A percentile compares a stretch with the other conserved stretches of the same genome.
Evolutionary conservation across 176 grass and related monocot genomes (phyloP).

Genomic region (Aegilops bicornis): DNA sequence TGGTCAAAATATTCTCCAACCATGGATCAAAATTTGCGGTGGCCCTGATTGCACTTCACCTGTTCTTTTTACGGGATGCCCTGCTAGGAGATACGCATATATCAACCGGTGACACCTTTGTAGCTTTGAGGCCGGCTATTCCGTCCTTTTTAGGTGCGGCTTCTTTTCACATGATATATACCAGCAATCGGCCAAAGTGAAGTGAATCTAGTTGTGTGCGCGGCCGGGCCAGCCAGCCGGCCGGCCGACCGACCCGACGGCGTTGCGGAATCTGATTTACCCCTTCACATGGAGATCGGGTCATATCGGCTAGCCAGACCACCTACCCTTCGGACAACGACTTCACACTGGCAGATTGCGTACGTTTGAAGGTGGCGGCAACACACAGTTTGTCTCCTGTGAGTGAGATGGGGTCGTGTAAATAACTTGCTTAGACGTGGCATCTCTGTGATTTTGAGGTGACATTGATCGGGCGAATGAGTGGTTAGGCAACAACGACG

Average conservation of each 20-base stretch:
- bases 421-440: not conserved
- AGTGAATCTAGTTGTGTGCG: constrained; percentile 33
- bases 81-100: constrained; percentile 7
- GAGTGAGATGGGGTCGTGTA: not conserved
- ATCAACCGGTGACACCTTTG: not conserved
- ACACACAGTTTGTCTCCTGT: not conserved
- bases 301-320: constrained; percentile 1
- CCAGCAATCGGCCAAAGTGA: constrained; percentile 15
- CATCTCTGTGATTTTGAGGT: too few relatives aligned
- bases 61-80: not conserved
- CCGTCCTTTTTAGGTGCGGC: constrained; percentile 31
- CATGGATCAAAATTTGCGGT: constrained; percentile 16
- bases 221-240: constrained; percentile 6
- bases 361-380: not conserved
- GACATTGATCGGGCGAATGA: too few relatives aligned
- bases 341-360: constrained; percentile 4
- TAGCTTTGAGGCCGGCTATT: constrained; percentile 30
- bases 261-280: constrained; percentile 42
- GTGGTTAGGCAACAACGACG: not conserved
- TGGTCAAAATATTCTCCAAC: constrained; percentile 14
- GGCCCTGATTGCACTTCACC: constrained; percentile 30
- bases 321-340: constrained; percentile 35
- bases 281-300: constrained; percentile 35
- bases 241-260: not conserved
- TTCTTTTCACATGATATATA: constrained; percentile 44